phyloP scores from a whole-genome alignment of 2,329 filamentous ascomycete genomes.

The Dothideomycetes sp. region DNA sequence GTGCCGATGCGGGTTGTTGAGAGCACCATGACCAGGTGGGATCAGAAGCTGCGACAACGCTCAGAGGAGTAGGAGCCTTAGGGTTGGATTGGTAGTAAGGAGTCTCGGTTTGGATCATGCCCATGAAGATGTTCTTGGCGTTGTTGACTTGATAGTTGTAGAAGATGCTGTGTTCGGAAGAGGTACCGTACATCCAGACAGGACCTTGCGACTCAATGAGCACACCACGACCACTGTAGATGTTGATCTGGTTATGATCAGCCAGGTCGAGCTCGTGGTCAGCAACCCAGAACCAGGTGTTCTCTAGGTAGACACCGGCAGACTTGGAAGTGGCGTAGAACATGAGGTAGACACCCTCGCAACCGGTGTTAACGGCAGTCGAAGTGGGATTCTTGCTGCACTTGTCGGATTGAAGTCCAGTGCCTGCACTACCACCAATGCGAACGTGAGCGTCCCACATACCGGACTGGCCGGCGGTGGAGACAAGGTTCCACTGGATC shows the following conservation, averaged over 20 bases:
- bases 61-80: slow-evolving; percentile 49
- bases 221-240: slow-evolving; percentile 82
- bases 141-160: slow-evolving; percentile 61
- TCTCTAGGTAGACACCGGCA: slow-evolving; percentile 68
- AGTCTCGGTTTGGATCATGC: slow-evolving; percentile 60
- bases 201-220: slow-evolving; percentile 66
- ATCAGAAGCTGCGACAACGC: slow-evolving; percentile 35
- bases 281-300: slow-evolving; percentile 84
- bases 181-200: slow-evolving; percentile 64
- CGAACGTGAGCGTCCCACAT: slow-evolving; percentile 97
- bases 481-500: slow-evolving; percentile 82
- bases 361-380: slow-evolving; percentile 55
- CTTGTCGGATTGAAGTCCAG: slow-evolving; percentile 68
- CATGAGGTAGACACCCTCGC: slow-evolving; percentile 62
- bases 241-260: slow-evolving; percentile 76
- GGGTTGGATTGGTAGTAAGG: slow-evolving; percentile 64
- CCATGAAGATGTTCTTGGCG: slow-evolving; percentile 54
- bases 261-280: slow-evolving; percentile 95
- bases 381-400: slow-evolving; percentile 68
- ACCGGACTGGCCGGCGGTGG: slow-evolving; percentile 59
- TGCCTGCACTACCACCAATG: slow-evolving; percentile 78
- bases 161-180: slow-evolving; percentile 56
- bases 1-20: slow-evolving; percentile 15
- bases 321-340: slow-evolving; percentile 47
- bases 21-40: slow-evolving; percentile 32